phyloP scores from a whole-genome alignment of 768 basidiomycete species.

The Sarcomyxa edulis region DNA sequence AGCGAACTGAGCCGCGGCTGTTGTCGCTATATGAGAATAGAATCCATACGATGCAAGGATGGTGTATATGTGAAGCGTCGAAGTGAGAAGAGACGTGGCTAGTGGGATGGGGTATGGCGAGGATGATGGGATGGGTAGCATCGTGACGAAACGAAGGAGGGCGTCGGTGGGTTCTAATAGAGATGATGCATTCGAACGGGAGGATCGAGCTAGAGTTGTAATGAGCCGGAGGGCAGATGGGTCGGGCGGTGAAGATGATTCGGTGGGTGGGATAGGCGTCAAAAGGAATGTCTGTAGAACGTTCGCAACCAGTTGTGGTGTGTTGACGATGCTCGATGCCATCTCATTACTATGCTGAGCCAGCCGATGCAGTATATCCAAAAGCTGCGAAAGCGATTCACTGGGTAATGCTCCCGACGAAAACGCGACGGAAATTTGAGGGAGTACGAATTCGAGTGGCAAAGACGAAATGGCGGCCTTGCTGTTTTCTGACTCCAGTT shows the following conservation, averaged over 20 bases:
- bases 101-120: conserved; percentile 37
- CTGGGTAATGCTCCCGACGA: conserved; percentile 36
- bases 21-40: conserved; percentile 62
- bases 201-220: conserved; percentile 51
- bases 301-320: conserved; percentile 45
- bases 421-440: conserved; percentile 39
- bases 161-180: conserved; percentile 56
- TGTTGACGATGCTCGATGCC: conserved; percentile 46
- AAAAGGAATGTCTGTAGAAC: conserved; percentile 56
- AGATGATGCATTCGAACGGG: conserved; percentile 59
- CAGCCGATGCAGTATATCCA: conserved; percentile 56
- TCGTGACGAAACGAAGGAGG: conserved; percentile 66
- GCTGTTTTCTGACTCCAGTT: conserved; percentile 14
- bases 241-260: conserved; percentile 30
- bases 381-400: conserved; percentile 48
- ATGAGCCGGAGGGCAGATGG: conserved; percentile 55
- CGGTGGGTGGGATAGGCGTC: conserved; percentile 38
- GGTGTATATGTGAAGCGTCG: conserved; percentile 60
- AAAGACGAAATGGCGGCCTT: conserved; percentile 21
- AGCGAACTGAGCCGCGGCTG: conserved; percentile 52
- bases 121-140: conserved; percentile 39
- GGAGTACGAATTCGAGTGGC: conserved; percentile 41
- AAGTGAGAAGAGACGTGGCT: conserved; percentile 42
- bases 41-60: conserved; percentile 75
- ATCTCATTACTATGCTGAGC: conserved; percentile 51